phyloP scores from a whole-genome alignment of 2,329 filamentous ascomycete genomes.

The Penicillium brevicompactum region DNA sequence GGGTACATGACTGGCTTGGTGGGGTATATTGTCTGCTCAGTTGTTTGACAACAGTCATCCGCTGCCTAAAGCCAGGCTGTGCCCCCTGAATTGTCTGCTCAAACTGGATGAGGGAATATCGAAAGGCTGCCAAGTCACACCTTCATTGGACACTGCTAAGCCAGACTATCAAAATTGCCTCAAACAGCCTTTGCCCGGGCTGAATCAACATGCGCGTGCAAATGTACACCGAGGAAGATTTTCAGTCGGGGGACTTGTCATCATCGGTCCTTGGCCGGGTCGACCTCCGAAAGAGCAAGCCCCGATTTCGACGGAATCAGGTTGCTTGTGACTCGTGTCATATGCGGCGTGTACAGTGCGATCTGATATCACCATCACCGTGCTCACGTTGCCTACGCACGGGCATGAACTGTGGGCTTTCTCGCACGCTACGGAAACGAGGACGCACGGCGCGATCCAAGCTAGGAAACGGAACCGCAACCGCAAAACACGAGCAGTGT shows the following conservation, averaged over 20 bases:
- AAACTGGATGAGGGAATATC: neutral
- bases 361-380: slow-evolving; percentile 73
- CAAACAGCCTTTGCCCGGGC: neutral
- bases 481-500: neutral
- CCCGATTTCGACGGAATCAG: slow-evolving; percentile 39
- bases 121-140: neutral
- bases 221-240: slow-evolving; percentile 30
- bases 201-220: neutral
- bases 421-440: slow-evolving; percentile 88
- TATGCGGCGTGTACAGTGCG: slow-evolving; percentile 88
- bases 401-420: slow-evolving; percentile 73
- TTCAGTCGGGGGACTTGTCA: slow-evolving; percentile 30
- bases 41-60: neutral
- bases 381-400: slow-evolving; percentile 88
- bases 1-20: neutral
- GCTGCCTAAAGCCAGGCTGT: neutral
- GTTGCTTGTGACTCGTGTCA: slow-evolving; percentile 92
- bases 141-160: neutral
- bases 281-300: slow-evolving; percentile 31
- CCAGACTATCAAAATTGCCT: neutral
- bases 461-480: slow-evolving; percentile 37
- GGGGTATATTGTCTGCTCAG: neutral
- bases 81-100: neutral
- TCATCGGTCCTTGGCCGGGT: slow-evolving; percentile 16
- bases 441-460: slow-evolving; percentile 76